These are phyloP conservation scores for Leishmania aethiopica DNA, from an alignment of 208 protist genomes.

Conservation along the genomic window DNA sequence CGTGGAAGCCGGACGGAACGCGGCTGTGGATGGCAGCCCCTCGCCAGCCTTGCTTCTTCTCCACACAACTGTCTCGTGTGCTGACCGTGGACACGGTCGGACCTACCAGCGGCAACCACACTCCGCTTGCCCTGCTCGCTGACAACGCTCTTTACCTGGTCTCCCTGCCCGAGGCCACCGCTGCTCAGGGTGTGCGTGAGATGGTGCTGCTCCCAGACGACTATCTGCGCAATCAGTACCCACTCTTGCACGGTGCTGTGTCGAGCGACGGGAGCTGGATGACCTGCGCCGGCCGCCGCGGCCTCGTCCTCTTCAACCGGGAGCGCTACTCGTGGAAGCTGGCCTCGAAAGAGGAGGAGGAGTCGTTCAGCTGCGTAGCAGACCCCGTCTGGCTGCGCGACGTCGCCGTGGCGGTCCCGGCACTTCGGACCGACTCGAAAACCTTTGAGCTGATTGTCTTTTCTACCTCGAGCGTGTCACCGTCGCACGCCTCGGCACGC, in stretches of 20 bases:
- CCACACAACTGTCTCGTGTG: slow-evolving; percentile 38
- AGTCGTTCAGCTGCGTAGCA: slow-evolving; percentile 44
- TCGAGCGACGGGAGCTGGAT: slow-evolving; percentile 48
- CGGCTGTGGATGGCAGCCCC: slow-evolving; percentile 39
- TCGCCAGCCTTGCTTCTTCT: slow-evolving; percentile 26
- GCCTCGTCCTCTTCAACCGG: slow-evolving; percentile 49
- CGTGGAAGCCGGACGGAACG: slow-evolving; percentile 35
- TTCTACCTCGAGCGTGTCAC: slow-evolving; percentile 30
- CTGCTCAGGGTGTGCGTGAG: slow-evolving; percentile 23
- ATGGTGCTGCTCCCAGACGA: slow-evolving; percentile 26
- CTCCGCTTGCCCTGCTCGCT: slow-evolving; percentile 42
- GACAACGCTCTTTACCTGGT: slow-evolving; percentile 37
- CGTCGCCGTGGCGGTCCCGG: slow-evolving; percentile 44
- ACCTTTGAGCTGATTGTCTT: slow-evolving; percentile 45
- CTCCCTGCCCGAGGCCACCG: slow-evolving; percentile 21
- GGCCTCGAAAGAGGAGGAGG: slow-evolving; percentile 36
- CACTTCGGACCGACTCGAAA: slow-evolving; percentile 20
- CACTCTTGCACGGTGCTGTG: slow-evolving; percentile 58
- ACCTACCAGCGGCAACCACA: slow-evolving; percentile 30
- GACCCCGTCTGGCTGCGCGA: slow-evolving; percentile 68
- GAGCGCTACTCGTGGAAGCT: slow-evolving; percentile 42
- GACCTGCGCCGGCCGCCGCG: slow-evolving; percentile 47
- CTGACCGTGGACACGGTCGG: slow-evolving; percentile 33
- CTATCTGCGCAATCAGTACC: slow-evolving; percentile 60
- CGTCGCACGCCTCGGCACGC: slow-evolving; percentile 20